Evolutionary conservation across 2,329 filamentous ascomycete species (phyloP).

Genomic region (Fulvia fulva): DNA sequence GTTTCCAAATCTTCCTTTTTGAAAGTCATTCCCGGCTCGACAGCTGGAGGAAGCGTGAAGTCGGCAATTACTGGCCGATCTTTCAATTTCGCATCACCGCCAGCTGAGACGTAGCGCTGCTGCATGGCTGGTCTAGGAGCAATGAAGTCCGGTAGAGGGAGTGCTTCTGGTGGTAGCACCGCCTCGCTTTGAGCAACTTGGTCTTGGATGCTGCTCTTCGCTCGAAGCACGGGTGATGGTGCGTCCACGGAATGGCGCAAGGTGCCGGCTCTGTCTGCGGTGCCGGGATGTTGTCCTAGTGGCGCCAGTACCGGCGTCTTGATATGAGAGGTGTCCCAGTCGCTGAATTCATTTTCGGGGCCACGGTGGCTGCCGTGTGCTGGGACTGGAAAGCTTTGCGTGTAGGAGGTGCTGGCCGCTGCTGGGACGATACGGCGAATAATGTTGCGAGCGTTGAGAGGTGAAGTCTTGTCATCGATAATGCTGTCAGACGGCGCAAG

Average conservation of each 20-base stretch:
- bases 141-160: slow-evolving; percentile 21
- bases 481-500: background rate
- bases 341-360: background rate
- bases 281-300: background rate
- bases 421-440: background rate
- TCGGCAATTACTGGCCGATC: slow-evolving; percentile 23
- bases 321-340: slow-evolving; percentile 1
- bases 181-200: background rate
- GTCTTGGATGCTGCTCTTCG: background rate
- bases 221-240: background rate
- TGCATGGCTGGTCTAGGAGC: slow-evolving; percentile 14
- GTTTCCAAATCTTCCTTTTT: slow-evolving; percentile 13
- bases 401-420: background rate
- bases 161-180: background rate
- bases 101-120: slow-evolving; percentile 30
- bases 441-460: background rate
- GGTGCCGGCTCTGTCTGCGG: background rate
- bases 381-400: slow-evolving; percentile 12
- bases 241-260: background rate
- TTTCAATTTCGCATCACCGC: slow-evolving; percentile 21
- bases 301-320: background rate
- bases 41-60: background rate
- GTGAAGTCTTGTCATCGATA: background rate
- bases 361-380: slow-evolving; percentile 4
- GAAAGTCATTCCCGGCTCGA: slow-evolving; percentile 1